Evolutionary conservation across 331 rosid species (phyloP).

Genomic region (Dryas integrifolia): DNA sequence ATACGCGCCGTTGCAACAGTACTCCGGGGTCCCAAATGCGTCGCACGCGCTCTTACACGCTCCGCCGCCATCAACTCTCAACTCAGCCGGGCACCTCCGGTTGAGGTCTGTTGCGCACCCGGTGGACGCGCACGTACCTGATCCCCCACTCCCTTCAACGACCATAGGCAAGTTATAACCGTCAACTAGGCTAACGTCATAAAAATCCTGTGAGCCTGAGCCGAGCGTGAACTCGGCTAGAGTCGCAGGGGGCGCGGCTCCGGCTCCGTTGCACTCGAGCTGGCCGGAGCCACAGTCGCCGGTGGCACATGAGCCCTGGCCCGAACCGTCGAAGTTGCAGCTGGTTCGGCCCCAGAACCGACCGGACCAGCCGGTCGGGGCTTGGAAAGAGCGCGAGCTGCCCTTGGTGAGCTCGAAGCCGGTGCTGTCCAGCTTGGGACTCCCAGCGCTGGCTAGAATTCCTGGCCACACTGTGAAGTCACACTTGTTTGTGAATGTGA

Average conservation of each 20-base stretch:
- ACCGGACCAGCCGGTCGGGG: conserved; percentile 44
- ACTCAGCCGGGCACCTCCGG: conserved; percentile 39
- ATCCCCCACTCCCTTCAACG: conserved; percentile 40
- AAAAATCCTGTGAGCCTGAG: conserved; percentile 34
- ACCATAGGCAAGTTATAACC: conserved; percentile 44
- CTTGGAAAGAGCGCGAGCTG: conserved; percentile 28
- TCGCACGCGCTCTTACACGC: conserved; percentile 51
- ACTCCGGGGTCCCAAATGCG: conserved; percentile 40
- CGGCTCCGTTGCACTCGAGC: conserved; percentile 42
- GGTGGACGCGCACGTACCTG: conserved; percentile 38
- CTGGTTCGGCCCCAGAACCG: conserved; percentile 48
- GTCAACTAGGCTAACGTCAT: conserved; percentile 47
- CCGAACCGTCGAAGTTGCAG: conserved; percentile 32
- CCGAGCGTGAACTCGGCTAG: conserved; percentile 52
- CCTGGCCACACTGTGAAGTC: conserved; percentile 49
- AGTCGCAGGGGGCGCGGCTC: conserved; percentile 45
- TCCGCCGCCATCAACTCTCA: conserved; percentile 26
- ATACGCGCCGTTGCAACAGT: conserved; percentile 42
- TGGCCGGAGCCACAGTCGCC: conserved; percentile 44
- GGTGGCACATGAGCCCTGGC: conserved; percentile 32
- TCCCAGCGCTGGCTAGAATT: conserved; percentile 41
- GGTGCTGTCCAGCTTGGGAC: conserved; percentile 36
- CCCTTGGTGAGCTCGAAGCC: conserved; percentile 45
- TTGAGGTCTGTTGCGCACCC: conserved; percentile 46
- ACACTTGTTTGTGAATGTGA: conserved; percentile 41